Evolutionary conservation across 2,329 filamentous ascomycete species (phyloP).

Genomic region (Trichoderma arundinaceum): DNA sequence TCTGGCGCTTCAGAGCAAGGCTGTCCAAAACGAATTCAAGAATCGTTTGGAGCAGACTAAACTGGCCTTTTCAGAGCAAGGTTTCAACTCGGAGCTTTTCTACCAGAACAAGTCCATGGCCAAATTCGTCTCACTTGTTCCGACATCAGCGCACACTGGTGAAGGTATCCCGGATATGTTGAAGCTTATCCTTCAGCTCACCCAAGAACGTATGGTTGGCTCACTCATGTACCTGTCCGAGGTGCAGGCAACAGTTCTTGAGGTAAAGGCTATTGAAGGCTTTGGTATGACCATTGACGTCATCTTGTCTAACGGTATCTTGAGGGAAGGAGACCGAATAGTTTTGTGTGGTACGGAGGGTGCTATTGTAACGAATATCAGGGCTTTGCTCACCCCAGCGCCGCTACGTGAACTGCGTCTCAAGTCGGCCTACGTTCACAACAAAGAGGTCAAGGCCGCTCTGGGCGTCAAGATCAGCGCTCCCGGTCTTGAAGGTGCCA

Average conservation of each 20-base stretch:
- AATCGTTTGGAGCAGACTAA: slow-evolving; percentile 91
- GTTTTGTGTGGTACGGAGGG: slow-evolving; percentile 97
- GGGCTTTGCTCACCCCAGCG: slow-evolving; percentile 90
- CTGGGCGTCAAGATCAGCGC: slow-evolving; percentile 99
- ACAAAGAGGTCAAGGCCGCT: slow-evolving; percentile 98
- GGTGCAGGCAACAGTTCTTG: slow-evolving; percentile 95
- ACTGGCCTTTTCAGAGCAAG: slow-evolving; percentile 91
- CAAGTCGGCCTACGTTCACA: slow-evolving; percentile 96
- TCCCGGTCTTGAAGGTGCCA: slow-evolving; percentile 92
- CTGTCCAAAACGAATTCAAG: slow-evolving; percentile 91
- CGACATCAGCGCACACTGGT: slow-evolving; percentile 97
- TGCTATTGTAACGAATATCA: slow-evolving; percentile 91
- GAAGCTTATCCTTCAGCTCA: slow-evolving; percentile 89
- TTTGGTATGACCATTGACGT: slow-evolving; percentile 99
- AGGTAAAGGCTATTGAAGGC: slow-evolving; percentile 99
- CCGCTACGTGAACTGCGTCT: slow-evolving; percentile 92
- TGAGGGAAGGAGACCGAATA: slow-evolving; percentile 92
- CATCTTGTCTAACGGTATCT: slow-evolving; percentile 91
- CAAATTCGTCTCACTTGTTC: slow-evolving; percentile 91
- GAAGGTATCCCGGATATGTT: slow-evolving; percentile 99
- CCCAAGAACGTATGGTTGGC: slow-evolving; percentile 96
- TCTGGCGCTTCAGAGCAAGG: slow-evolving; percentile 86
- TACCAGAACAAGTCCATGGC: slow-evolving; percentile 99
- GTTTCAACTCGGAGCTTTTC: slow-evolving; percentile 96
- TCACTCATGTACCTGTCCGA: slow-evolving; percentile 98